Evolutionary conservation across 768 basidiomycete genomes (phyloP).

Genomic region (Boletales sp.): DNA sequence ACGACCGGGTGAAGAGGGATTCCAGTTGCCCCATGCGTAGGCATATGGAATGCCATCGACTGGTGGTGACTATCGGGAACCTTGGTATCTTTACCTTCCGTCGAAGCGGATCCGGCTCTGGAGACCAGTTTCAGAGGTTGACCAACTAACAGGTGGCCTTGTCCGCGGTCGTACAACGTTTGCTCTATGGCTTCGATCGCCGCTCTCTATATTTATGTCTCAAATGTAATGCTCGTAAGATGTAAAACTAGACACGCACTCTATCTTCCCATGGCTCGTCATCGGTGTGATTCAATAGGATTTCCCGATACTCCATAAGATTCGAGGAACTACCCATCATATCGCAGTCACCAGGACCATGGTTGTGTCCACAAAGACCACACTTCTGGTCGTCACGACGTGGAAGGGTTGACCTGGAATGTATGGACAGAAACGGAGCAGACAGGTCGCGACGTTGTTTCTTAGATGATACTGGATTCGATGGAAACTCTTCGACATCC

Average conservation of each 20-base stretch:
- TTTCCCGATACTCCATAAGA: constrained; percentile 64
- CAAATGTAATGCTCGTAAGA: constrained; percentile 5
- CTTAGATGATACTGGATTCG: not conserved
- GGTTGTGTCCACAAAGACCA: constrained; percentile 57
- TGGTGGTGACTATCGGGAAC: not conserved
- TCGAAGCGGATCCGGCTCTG: constrained; percentile 18
- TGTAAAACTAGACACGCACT: constrained; percentile 36
- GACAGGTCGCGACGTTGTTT: constrained; percentile 3
- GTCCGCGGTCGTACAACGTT: constrained; percentile 53
- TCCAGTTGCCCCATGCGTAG: not conserved
- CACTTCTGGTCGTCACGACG: constrained; percentile 35
- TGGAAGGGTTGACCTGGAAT: not conserved
- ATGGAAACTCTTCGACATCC: constrained; percentile 8
- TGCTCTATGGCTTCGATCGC: constrained; percentile 72
- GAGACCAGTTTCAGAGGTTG: constrained; percentile 62
- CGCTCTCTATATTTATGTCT: constrained; percentile 40
- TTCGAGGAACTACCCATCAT: constrained; percentile 68
- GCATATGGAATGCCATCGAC: constrained; percentile 1
- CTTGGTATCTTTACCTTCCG: not conserved
- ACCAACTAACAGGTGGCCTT: constrained; percentile 51
- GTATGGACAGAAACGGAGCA: constrained; percentile 2
- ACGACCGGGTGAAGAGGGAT: not conserved
- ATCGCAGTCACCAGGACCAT: constrained; percentile 49
- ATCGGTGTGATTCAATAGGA: constrained; percentile 59
- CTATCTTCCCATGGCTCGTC: constrained; percentile 66